A percentile compares a stretch with the other conserved stretches of the same genome.
Conservation (phyloP, 202 grass and related monocot genomes). For the Zizania palustris region DNA sequence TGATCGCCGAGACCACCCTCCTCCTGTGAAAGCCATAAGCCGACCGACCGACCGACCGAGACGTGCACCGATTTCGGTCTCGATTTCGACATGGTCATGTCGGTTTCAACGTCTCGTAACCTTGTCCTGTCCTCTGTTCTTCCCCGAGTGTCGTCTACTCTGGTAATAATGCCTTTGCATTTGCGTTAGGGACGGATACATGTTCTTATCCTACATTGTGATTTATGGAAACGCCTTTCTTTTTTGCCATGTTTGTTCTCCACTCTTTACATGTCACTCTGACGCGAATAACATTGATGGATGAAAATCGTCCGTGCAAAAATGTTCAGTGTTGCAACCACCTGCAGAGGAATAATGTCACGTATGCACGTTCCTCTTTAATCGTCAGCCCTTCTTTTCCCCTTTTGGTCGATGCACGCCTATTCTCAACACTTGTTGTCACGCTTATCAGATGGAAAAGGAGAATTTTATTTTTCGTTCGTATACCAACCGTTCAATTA, state of each 20-base stretch:
- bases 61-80: neutral
- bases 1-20: constrained; percentile 82
- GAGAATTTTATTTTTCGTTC: neutral
- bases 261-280: constrained; percentile 2
- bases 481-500: neutral
- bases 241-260: constrained; percentile 2
- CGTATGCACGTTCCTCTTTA: constrained; percentile 23
- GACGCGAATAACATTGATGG: neutral
- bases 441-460: no score
- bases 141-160: neutral
- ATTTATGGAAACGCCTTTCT: constrained; percentile 4
- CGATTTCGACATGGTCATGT: neutral
- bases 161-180: constrained; percentile 43
- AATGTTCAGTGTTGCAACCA: neutral
- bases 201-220: neutral
- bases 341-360: constrained; percentile 29
- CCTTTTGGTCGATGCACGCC: neutral
- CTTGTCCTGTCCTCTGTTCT: neutral
- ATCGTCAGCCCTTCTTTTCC: constrained; percentile 20
- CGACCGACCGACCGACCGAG: no score
- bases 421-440: neutral
- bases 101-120: neutral
- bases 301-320: neutral
- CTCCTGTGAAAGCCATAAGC: constrained; percentile 49
- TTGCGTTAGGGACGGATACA: neutral